Percentiles rank a stretch among this genome's conserved stretches.
Evolutionary conservation across 192 early-diverging fungal genomes (phyloP).

Genomic region (Chytriomyces sp.): DNA sequence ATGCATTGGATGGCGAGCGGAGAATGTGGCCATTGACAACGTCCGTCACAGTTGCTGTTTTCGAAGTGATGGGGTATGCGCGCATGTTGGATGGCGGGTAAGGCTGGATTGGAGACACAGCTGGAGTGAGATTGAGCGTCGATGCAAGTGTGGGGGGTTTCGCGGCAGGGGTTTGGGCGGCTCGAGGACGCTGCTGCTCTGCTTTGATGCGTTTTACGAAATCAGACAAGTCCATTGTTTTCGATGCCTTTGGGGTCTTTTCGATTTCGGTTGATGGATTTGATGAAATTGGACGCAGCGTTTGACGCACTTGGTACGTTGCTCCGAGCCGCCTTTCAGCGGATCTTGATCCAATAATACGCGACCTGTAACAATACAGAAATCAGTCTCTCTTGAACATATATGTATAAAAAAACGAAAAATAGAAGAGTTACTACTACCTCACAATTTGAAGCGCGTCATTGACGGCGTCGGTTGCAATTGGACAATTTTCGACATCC

Average conservation of each 20-base stretch:
- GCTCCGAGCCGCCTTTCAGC: background rate
- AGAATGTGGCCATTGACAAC: slow-evolving; percentile 54
- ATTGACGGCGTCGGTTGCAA: slow-evolving; percentile 67
- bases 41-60: slow-evolving; percentile 30
- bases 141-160: background rate
- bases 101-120: slow-evolving; percentile 2
- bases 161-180: background rate
- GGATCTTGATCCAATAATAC: background rate
- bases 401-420: background rate
- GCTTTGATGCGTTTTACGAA: slow-evolving; percentile 18
- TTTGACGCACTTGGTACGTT: slow-evolving; percentile 17
- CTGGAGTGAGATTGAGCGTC: slow-evolving; percentile 8
- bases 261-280: background rate
- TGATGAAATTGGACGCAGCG: background rate
- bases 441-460: slow-evolving; percentile 53
- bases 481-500: slow-evolving; percentile 70
- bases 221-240: slow-evolving; percentile 22
- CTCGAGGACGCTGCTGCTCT: background rate
- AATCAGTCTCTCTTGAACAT: slow-evolving; percentile 12
- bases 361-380: background rate
- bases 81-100: slow-evolving; percentile 37
- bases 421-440: background rate
- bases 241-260: background rate
- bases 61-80: slow-evolving; percentile 2
- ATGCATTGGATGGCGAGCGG: slow-evolving; percentile 66